phyloP scores from a whole-genome alignment of 202 grass and related monocot genomes.

The Musa balbisiana region DNA sequence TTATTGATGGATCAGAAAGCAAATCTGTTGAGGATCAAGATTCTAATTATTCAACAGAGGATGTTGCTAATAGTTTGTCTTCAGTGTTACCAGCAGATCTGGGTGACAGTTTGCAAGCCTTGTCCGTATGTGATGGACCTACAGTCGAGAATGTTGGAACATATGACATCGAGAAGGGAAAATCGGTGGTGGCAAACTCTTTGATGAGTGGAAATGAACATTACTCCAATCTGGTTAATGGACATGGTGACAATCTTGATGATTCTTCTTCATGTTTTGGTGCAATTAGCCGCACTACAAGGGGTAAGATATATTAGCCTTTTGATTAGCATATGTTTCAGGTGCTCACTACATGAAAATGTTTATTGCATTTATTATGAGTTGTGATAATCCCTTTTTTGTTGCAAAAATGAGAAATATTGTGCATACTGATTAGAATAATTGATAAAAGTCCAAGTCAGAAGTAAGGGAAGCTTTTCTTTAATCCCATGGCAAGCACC shows the following conservation, averaged over 20 bases:
- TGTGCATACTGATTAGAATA: too few relatives aligned
- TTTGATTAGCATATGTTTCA: constrained; percentile 11
- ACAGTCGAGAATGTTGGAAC: constrained; percentile 22
- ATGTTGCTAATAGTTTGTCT: constrained; percentile 5
- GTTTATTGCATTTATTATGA: too few relatives aligned
- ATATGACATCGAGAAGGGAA: constrained; percentile 34
- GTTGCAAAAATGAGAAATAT: too few relatives aligned
- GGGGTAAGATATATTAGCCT: constrained; percentile 44
- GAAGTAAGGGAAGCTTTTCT: too few relatives aligned
- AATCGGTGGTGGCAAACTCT: constrained; percentile 27
- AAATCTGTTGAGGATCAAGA: constrained; percentile 18
- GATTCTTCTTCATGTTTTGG: constrained; percentile 46
- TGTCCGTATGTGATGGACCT: constrained; percentile 19
- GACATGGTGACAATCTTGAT: constrained; percentile 36
- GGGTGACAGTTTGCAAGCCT: constrained; percentile 23
- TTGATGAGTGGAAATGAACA: constrained; percentile 36
- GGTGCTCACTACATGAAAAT: neutral
- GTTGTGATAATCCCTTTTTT: too few relatives aligned
- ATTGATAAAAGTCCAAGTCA: too few relatives aligned
- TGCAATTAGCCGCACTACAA: constrained; percentile 36
- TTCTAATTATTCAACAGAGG: constrained; percentile 2
- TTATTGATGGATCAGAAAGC: constrained; percentile 33
- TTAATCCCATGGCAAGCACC: too few relatives aligned
- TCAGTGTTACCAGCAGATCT: constrained; percentile 21
- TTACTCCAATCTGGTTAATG: constrained; percentile 37